phyloP scores from a whole-genome alignment of 139 green algal species.

The Micractinium conductrix region DNA sequence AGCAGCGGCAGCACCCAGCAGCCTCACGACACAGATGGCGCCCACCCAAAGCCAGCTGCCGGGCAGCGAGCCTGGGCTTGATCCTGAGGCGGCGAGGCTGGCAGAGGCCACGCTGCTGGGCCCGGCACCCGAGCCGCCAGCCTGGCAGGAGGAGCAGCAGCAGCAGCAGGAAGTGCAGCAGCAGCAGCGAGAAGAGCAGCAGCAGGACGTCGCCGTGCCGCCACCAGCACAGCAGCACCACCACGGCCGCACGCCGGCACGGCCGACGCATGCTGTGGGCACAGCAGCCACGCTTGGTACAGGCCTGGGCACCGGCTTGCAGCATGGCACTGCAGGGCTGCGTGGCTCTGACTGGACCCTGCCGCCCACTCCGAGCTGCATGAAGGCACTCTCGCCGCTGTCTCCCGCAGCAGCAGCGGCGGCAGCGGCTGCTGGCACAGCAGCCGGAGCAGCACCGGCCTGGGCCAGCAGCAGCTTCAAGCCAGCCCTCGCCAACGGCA shows the following conservation, averaged over 20 bases:
- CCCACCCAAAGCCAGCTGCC: background rate
- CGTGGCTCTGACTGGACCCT: background rate
- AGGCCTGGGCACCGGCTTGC: background rate
- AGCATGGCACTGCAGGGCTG: too few relatives aligned
- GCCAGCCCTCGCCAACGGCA: too few relatives aligned
- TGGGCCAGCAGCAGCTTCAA: background rate
- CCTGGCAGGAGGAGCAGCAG: background rate
- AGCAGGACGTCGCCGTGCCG: background rate
- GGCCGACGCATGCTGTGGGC: background rate
- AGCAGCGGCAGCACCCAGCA: background rate
- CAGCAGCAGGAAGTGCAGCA: background rate
- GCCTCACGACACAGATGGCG: background rate
- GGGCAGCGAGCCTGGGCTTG: background rate
- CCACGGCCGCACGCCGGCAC: too few relatives aligned
- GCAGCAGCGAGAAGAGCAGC: background rate
- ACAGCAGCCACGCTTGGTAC: background rate
- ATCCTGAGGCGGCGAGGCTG: background rate
- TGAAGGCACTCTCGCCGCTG: background rate
- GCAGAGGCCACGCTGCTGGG: background rate
- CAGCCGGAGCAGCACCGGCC: background rate
- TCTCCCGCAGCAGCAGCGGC: background rate
- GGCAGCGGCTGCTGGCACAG: background rate
- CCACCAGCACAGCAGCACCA: background rate
- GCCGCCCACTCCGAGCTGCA: conserved; percentile 24
- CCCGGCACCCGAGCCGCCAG: background rate